Evolutionary conservation across 768 basidiomycete genomes (phyloP).

Genomic region (Russula griseocarnosa): DNA sequence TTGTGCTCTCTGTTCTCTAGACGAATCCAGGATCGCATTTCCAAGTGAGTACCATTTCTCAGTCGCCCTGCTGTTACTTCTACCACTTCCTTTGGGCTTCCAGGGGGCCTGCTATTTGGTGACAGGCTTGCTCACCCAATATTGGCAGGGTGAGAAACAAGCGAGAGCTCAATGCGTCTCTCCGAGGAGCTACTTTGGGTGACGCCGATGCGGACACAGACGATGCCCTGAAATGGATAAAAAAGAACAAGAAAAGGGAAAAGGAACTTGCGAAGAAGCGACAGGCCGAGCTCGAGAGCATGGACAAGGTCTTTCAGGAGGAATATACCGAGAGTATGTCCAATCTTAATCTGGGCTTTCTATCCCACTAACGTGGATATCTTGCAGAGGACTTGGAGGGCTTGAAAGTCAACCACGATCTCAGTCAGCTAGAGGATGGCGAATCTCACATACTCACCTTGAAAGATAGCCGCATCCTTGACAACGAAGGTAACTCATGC

Average conservation of each 20-base stretch:
- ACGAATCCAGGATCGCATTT: slow-evolving; percentile 68
- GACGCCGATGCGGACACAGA: slow-evolving; percentile 76
- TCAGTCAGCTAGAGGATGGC: slow-evolving; percentile 88
- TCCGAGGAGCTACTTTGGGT: slow-evolving; percentile 90
- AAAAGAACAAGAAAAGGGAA: slow-evolving; percentile 84
- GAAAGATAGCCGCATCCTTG: slow-evolving; percentile 93
- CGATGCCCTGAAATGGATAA: slow-evolving; percentile 86
- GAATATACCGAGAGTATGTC: slow-evolving; percentile 84
- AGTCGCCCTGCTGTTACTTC: slow-evolving; percentile 30
- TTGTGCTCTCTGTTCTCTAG: slow-evolving; percentile 38
- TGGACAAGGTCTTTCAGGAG: slow-evolving; percentile 72
- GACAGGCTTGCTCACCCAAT: slow-evolving; percentile 45
- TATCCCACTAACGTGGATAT: slow-evolving; percentile 12
- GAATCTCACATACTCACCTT: slow-evolving; percentile 94
- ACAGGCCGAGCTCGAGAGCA: slow-evolving; percentile 75
- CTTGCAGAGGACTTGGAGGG: slow-evolving; percentile 80
- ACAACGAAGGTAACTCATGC: slow-evolving; percentile 71
- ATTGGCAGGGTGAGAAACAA: slow-evolving; percentile 81
- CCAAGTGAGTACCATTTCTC: slow-evolving; percentile 71
- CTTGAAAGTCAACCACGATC: slow-evolving; percentile 93
- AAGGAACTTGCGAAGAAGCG: slow-evolving; percentile 83
- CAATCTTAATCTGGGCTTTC: slow-evolving; percentile 4
- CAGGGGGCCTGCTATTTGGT: slow-evolving; percentile 32
- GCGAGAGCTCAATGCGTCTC: slow-evolving; percentile 85
- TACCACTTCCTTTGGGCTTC: slow-evolving; percentile 33